Evolutionary conservation across 805 yeast genomes (phyloP).

Genomic region (Saturnispora saitoi): DNA sequence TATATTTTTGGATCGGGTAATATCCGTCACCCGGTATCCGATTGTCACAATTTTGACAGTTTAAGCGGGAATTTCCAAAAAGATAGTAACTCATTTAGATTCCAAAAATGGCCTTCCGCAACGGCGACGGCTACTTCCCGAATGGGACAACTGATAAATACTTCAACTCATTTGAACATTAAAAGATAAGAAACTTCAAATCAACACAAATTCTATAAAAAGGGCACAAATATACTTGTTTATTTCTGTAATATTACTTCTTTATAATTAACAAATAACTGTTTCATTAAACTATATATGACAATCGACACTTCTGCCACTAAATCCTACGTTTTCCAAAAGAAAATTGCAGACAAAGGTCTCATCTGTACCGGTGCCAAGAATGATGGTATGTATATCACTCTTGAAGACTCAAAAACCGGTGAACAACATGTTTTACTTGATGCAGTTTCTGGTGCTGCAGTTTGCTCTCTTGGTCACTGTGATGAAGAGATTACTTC

Average conservation of each 20-base stretch:
- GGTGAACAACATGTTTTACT: conserved; percentile 27
- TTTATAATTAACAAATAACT: no score
- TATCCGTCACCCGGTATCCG: not conserved
- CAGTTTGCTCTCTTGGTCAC: conserved; percentile 40
- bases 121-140: no score
- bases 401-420: conserved; percentile 34
- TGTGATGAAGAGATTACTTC: conserved; percentile 31
- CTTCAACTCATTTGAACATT: no score
- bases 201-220: no score
- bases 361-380: conserved; percentile 34
- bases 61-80: no score
- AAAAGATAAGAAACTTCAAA: no score
- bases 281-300: conserved; percentile 5
- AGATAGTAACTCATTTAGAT: no score
- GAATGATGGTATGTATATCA: conserved; percentile 35
- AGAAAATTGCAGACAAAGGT: conserved; percentile 29
- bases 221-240: no score
- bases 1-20: not conserved
- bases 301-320: conserved; percentile 12
- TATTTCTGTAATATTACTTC: no score
- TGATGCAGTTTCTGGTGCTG: conserved; percentile 42
- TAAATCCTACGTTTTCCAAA: conserved; percentile 37
- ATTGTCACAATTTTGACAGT: no score
- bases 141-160: no score
- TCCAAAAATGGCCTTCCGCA: no score